Conservation (phyloP, 2,329 filamentous ascomycete genomes). For the Pseudogymnoascus verrucosus region DNA sequence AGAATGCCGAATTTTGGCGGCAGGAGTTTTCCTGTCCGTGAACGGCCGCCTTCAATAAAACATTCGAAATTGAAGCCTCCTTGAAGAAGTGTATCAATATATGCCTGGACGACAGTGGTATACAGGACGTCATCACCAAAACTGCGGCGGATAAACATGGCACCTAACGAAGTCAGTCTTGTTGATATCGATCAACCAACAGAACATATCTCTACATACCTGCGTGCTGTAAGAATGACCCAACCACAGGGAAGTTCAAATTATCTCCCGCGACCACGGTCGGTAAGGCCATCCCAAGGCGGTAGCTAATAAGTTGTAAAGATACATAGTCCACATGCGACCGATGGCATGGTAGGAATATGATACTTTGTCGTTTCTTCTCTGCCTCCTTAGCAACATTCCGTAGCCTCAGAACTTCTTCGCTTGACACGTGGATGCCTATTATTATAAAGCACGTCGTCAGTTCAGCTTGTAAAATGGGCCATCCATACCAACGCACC, state of each 20-base stretch:
- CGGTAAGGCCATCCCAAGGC: conserved; percentile 78
- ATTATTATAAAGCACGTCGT: neutral
- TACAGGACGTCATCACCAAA: conserved; percentile 93
- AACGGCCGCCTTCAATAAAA: conserved; percentile 92
- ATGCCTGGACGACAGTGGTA: conserved; percentile 85
- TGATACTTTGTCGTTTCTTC: conserved; percentile 85
- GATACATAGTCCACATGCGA: conserved; percentile 97
- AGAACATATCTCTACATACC: conserved; percentile 34
- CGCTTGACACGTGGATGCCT: conserved; percentile 86
- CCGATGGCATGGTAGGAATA: conserved; percentile 89
- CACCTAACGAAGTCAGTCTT: conserved; percentile 38
- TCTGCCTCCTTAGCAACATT: conserved; percentile 76
- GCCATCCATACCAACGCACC: conserved; percentile 37
- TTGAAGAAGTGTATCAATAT: conserved; percentile 86
- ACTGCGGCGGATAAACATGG: conserved; percentile 90
- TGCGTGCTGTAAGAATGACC: conserved; percentile 87
- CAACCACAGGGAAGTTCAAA: conserved; percentile 85
- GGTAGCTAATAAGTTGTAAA: conserved; percentile 90
- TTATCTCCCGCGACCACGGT: conserved; percentile 95
- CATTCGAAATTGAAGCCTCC: conserved; percentile 93
- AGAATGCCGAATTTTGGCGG: conserved; percentile 94
- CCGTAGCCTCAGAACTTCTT: conserved; percentile 78
- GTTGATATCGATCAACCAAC: neutral
- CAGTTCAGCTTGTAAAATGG: neutral
- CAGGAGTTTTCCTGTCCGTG: conserved; percentile 85